phyloP scores from a whole-genome alignment of 192 early-diverging fungal genomes.

The Coemansia sp. region DNA sequence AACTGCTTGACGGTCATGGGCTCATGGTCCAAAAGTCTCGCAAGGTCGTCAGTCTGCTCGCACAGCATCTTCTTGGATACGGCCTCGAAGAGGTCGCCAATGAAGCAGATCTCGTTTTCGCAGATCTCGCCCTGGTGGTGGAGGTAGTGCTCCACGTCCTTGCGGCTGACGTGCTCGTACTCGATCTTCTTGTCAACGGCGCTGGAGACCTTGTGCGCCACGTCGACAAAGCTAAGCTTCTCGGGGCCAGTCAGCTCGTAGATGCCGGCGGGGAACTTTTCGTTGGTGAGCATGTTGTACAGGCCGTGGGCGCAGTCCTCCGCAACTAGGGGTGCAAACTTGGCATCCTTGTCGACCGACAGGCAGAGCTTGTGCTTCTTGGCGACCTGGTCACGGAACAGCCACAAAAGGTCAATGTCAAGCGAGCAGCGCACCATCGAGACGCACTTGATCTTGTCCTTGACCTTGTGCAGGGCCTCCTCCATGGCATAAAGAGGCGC shows the following conservation, averaged over 20 bases:
- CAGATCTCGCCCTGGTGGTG: conserved; percentile 23
- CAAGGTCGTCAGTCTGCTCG: conserved; percentile 36
- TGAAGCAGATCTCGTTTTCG: conserved; percentile 28
- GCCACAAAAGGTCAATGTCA: conserved; percentile 51
- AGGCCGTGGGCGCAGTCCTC: conserved; percentile 37
- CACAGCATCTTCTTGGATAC: conserved; percentile 29
- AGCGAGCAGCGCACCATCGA: conserved; percentile 54
- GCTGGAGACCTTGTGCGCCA: conserved; percentile 32
- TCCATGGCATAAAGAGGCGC: conserved; percentile 46
- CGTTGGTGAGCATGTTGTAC: conserved; percentile 49
- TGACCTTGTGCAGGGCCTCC: conserved; percentile 33
- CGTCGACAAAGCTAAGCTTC: conserved; percentile 20
- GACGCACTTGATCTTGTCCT: conserved; percentile 34
- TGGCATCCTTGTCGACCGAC: conserved; percentile 26
- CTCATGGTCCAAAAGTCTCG: conserved; percentile 41
- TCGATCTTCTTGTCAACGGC: conserved; percentile 31
- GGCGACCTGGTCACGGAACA: conserved; percentile 51
- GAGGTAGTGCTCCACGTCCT: conserved; percentile 40
- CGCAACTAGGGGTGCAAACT: conserved; percentile 37
- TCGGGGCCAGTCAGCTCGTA: conserved; percentile 52
- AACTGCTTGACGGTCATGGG: conserved; percentile 44
- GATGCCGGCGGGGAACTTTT: conserved; percentile 31
- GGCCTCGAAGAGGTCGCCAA: conserved; percentile 44
- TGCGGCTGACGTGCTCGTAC: conserved; percentile 34
- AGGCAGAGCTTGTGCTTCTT: conserved; percentile 35